These are phyloP conservation scores for Neurospora discreta DNA, from an alignment of 495 filamentous ascomycete species.

Conservation along the genomic window DNA sequence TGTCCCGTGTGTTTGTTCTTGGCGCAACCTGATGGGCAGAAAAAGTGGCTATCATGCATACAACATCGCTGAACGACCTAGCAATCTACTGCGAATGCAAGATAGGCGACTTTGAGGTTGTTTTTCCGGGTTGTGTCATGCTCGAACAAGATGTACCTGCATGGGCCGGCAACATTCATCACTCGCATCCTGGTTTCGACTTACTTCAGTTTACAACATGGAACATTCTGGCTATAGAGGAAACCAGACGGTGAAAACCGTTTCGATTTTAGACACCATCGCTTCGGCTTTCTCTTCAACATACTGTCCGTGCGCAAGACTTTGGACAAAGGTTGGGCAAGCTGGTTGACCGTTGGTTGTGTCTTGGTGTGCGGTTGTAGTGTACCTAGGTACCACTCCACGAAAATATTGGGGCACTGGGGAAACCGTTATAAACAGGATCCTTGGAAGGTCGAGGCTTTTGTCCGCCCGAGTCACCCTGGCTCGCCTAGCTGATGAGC, in stretches of 20 bases:
- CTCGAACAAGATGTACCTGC: not conserved
- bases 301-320: not conserved
- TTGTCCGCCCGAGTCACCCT: not conserved
- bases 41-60: not conserved
- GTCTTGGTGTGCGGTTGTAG: not conserved
- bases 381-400: not conserved
- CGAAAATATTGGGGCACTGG: not conserved
- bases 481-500: not conserved
- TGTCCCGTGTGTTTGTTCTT: not conserved
- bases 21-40: not conserved
- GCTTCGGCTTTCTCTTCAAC: not conserved
- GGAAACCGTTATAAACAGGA: not conserved
- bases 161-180: not conserved
- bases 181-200: not conserved
- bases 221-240: not conserved
- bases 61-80: not conserved
- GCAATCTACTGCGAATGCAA: not conserved
- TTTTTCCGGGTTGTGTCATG: not conserved
- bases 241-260: not conserved
- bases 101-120: not conserved
- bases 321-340: not conserved
- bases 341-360: not conserved
- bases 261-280: not conserved
- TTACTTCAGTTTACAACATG: not conserved
- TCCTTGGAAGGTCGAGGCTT: not conserved